Evolutionary conservation across 768 basidiomycete genomes (phyloP).

Genomic region (Suillus tomentosus): DNA sequence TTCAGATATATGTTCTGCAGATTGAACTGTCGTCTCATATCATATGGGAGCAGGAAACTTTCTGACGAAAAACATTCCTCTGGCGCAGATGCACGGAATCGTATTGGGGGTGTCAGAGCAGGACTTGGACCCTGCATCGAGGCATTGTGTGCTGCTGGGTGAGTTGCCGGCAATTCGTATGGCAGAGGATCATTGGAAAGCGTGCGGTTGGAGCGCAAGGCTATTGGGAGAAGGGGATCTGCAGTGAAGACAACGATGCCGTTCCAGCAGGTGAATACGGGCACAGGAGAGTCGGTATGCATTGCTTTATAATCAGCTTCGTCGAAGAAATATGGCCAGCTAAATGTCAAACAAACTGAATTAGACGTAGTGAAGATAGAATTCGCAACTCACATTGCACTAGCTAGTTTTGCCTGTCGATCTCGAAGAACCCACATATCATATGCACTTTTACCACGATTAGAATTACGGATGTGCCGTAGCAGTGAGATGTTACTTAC

Average conservation of each 20-base stretch:
- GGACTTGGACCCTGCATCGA: conserved; percentile 26
- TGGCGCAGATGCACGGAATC: conserved; percentile 31
- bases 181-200: conserved; percentile 36
- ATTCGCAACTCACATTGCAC: conserved; percentile 10
- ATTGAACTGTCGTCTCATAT: conserved; percentile 42
- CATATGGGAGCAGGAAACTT: conserved; percentile 45
- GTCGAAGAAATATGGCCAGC: conserved; percentile 47
- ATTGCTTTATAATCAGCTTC: conserved; percentile 37
- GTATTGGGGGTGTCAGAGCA: conserved; percentile 34
- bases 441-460: conserved; percentile 29
- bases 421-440: conserved; percentile 43
- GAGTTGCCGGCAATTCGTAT: conserved; percentile 28
- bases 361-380: not conserved
- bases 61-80: conserved; percentile 41
- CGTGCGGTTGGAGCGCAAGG: conserved; percentile 38
- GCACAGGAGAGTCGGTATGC: conserved; percentile 40
- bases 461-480: not conserved
- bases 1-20: conserved; percentile 40
- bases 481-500: conserved; percentile 18
- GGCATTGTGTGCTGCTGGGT: conserved; percentile 28
- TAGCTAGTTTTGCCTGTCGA: conserved; percentile 31
- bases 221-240: conserved; percentile 42
- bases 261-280: conserved; percentile 50
- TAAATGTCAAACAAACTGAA: conserved; percentile 7
- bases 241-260: conserved; percentile 44